Evolutionary conservation across 2,329 filamentous ascomycete genomes (phyloP), one percentile per base, ranked within the genome.

Genomic region (Laburnicola sp.): DNA sequence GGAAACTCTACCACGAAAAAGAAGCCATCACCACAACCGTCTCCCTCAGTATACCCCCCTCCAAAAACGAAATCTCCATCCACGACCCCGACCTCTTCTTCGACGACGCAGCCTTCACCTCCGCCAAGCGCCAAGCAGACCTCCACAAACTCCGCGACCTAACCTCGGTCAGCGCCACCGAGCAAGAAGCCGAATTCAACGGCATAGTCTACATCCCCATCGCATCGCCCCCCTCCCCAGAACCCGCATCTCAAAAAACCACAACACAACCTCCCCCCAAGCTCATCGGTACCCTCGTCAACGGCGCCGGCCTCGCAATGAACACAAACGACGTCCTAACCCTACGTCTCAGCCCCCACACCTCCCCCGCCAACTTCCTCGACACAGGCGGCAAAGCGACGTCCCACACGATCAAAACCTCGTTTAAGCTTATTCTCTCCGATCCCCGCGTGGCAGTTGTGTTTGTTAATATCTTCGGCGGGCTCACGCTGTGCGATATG

Each of bases 361-460:
- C 89, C 2, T 74, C 78, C 30, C 86, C 86, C 23, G 84, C 89
- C 8, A 96, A 96, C 64, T 96, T 96, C 70, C 80, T 96, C 48
- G 91, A 96, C 69, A 95, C 89, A 0, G 91, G 92, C 26, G 91
- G 91, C 31, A 94, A 95, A 70, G 91, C 91, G 0, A 96, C 91
- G 0, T 83, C 83, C 27, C 84, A 87, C 57, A 96, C 91, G 0
- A 90, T 96, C 59, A 86, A 87, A 66, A 83, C 84, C 49, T 86
- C 85, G 1, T 94, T 96, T 68, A 80, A 85, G 50, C 81, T 92
- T 9, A 84, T 96, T 16, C 76, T 91, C 39, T 76, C 79, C 4
- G 91, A 96, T 62, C 73, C 80, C 2, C 78, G 89, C 27, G 89
- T 95, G 6, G 86, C 83, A 61, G 85, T 88, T 22, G 80, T 88